Base-by-base conservation (phyloP, 2,329 filamentous ascomycete genomes). In the Ambrosiella xylebori region DNA sequence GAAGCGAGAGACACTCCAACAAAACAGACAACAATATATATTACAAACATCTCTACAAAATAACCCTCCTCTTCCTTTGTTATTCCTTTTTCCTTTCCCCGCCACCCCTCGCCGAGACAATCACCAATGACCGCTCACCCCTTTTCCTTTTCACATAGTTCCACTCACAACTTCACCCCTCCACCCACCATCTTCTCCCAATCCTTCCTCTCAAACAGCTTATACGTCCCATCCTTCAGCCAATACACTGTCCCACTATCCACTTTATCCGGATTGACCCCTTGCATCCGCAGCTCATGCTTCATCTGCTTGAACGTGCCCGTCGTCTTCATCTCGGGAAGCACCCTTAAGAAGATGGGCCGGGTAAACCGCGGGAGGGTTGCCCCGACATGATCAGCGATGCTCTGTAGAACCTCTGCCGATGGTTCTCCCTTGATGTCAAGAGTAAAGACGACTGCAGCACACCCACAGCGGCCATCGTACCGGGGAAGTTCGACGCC, bases 251-350 rank as follows among this genome's bases (percentile, higher is more conserved):
- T 67, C 27, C 80, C 78, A 2, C 64, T 63, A 41, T 68, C 68
- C 1, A 61, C 57, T 7, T 58, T 37, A 3, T 65, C 69, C 0
- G 84, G 85, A 64, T 87, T 79, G 0, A 91, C 86, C 0, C 89
- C 88, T 62, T 90, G 78, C 1, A 75, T 73, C n/a, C 87, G 75
- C 62, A 95, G 68, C 0, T 73, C 70, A 62, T 85, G 80, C 70
- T 95, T 95, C 70, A 90, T 85, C 71, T 94, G 86, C 74, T 95
- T 95, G 65, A 88, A 86, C 53, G 88, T 95, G 0, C 88, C 88
- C 3, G 89, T 95, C 1, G 80, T 76, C 65, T 85, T 80, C 51
- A 77, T 70, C 35, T 77, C 75, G 35, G 71, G 73, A 7, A 83
- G 76, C 5, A 89, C 69, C 11, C 89, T 76, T 53, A 95, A 67